Evolutionary conservation across 805 yeast species (phyloP).

Genomic region (Ogataea methylovora): DNA sequence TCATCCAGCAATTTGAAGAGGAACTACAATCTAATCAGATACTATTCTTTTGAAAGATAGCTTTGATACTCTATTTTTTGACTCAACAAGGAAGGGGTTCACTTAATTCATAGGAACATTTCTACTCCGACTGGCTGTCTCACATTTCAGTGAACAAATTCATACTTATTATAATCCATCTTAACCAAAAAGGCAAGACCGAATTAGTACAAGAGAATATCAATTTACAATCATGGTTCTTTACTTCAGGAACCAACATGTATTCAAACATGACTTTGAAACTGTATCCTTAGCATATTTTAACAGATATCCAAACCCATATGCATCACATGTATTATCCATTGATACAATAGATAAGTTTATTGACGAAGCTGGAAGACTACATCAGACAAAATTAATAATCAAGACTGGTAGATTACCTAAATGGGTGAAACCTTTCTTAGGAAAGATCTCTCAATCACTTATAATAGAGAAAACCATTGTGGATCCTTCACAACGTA

Average conservation of each 20-base stretch:
- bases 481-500: conserved; percentile 52
- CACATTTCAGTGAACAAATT: too few species aligned
- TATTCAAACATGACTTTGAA: conserved; percentile 56
- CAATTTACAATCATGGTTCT: conserved; percentile 58
- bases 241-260: conserved; percentile 46
- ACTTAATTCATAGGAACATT: too few species aligned
- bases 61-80: too few species aligned
- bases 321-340: conserved; percentile 75
- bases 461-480: conserved; percentile 79
- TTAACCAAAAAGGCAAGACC: too few species aligned
- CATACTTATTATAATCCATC: too few species aligned
- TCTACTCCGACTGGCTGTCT: too few species aligned
- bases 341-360: conserved; percentile 64
- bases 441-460: conserved; percentile 61
- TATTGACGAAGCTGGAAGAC: conserved; percentile 54
- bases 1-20: too few species aligned
- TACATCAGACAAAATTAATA: conserved; percentile 67
- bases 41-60: too few species aligned
- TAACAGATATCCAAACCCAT: conserved; percentile 73
- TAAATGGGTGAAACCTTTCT: conserved; percentile 63
- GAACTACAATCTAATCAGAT: too few species aligned
- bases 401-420: conserved; percentile 79
- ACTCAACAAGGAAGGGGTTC: too few species aligned
- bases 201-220: too few species aligned
- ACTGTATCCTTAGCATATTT: conserved; percentile 74